A percentile compares a stretch with the other conserved stretches of the same genome.
phyloP scores from a whole-genome alignment of 1,284 basidiomycete species.

The Trichosporon ovoides region DNA sequence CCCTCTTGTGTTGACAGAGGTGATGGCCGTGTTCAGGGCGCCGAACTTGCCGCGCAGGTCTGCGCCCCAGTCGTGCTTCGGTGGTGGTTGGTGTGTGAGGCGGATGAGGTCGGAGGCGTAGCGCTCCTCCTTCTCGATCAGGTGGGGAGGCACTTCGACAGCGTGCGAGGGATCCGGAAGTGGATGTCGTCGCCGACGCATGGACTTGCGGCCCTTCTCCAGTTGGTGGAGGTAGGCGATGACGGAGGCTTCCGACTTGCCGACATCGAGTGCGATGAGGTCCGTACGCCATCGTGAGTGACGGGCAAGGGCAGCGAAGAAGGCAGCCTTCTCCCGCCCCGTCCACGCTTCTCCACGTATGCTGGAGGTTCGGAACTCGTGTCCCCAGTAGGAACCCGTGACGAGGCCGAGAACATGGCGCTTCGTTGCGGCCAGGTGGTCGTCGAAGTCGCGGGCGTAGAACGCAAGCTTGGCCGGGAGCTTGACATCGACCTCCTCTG shows the following conservation, averaged over 20 bases:
- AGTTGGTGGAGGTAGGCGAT: slow-evolving; percentile 58
- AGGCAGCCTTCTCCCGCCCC: slow-evolving; percentile 58
- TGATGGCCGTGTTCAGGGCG: neutral
- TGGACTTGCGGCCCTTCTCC: slow-evolving; percentile 24
- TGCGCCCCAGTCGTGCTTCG: neutral
- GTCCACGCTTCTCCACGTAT: slow-evolving; percentile 55
- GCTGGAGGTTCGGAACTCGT: neutral
- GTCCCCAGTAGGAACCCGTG: neutral
- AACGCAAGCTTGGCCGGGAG: neutral
- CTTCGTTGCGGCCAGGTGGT: neutral
- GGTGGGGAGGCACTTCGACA: slow-evolving; percentile 58
- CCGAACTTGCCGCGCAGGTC: neutral
- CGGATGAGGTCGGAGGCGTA: slow-evolving; percentile 45
- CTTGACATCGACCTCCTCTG: neutral
- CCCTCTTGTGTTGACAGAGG: neutral
- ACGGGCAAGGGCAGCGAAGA: slow-evolving; percentile 62
- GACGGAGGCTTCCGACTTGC: slow-evolving; percentile 59
- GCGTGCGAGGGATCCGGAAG: slow-evolving; percentile 3
- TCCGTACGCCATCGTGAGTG: slow-evolving; percentile 67
- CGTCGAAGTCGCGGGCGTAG: slow-evolving; percentile 11
- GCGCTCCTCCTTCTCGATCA: slow-evolving; percentile 60
- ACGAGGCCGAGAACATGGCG: neutral
- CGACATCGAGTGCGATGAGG: slow-evolving; percentile 60
- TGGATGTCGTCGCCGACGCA: neutral
- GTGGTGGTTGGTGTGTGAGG: neutral